Conservation (phyloP, 1,284 basidiomycete genomes). For the Leccinum cinnamomeum region DNA sequence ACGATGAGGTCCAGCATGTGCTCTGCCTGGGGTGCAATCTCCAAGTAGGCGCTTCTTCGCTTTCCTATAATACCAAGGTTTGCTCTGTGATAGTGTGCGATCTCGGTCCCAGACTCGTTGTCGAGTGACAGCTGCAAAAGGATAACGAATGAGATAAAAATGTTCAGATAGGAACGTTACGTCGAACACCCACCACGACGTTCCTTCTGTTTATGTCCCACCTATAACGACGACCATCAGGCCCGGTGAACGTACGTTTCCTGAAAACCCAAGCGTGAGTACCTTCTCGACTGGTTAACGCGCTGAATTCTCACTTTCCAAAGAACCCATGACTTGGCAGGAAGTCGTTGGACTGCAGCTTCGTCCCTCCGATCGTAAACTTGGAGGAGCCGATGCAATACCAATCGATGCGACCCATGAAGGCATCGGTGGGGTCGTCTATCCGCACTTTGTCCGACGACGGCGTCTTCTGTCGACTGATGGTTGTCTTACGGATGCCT, state of each 20-base stretch:
- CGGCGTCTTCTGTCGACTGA: slow-evolving; percentile 11
- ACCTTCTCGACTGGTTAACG: background rate
- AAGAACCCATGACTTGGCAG: slow-evolving; percentile 21
- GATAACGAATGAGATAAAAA: background rate
- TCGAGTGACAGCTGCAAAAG: slow-evolving; percentile 25
- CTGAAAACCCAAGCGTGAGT: slow-evolving; percentile 12
- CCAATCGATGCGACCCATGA: slow-evolving; percentile 29
- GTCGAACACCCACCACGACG: slow-evolving; percentile 21
- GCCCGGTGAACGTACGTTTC: slow-evolving; percentile 30
- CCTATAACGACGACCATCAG: slow-evolving; percentile 25
- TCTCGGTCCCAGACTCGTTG: slow-evolving; percentile 14
- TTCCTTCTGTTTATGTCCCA: slow-evolving; percentile 24
- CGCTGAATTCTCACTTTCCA: slow-evolving; percentile 16
- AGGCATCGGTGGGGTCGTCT: slow-evolving; percentile 7
- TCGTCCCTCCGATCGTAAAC: slow-evolving; percentile 21
- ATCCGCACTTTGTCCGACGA: background rate
- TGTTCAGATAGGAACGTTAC: background rate
- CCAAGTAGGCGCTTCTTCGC: slow-evolving; percentile 30
- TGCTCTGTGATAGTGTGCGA: slow-evolving; percentile 33
- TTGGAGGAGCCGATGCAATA: slow-evolving; percentile 19
- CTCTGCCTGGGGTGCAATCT: slow-evolving; percentile 37
- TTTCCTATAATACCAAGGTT: slow-evolving; percentile 26
- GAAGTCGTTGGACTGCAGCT: slow-evolving; percentile 22
- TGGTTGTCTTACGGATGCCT: slow-evolving; percentile 26
- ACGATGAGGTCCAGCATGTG: slow-evolving; percentile 41